Conservation (phyloP, 2,329 filamentous ascomycete genomes). For the Talaromyces sp. region DNA sequence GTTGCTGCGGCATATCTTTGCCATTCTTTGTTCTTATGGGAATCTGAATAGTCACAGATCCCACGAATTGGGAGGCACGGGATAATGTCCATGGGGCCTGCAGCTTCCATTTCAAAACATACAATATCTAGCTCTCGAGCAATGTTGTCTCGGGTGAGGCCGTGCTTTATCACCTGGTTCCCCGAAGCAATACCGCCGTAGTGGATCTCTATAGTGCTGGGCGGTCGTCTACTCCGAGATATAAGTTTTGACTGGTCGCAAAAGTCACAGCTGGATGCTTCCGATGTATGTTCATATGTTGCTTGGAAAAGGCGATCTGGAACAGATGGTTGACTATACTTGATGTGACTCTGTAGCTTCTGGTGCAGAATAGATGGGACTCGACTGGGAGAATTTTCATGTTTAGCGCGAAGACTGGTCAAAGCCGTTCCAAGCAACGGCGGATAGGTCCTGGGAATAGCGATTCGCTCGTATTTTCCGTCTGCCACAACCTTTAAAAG, state of each 20-base stretch:
- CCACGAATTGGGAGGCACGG: conserved; percentile 17
- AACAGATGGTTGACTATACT: background rate
- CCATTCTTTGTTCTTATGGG: conserved; percentile 18
- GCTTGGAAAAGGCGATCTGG: conserved; percentile 5
- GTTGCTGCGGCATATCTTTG: conserved; percentile 18
- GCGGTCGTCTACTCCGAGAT: background rate
- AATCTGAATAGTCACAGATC: conserved; percentile 19
- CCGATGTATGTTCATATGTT: background rate
- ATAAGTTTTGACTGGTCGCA: conserved; percentile 3
- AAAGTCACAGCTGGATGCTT: background rate
- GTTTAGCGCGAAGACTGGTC: background rate
- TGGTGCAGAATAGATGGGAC: conserved; percentile 1
- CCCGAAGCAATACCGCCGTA: conserved; percentile 33
- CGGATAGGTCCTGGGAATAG: background rate
- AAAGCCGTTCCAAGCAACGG: background rate
- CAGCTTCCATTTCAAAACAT: background rate
- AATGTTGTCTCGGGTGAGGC: background rate
- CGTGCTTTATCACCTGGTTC: conserved; percentile 19
- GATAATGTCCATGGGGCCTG: background rate
- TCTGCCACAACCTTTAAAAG: background rate
- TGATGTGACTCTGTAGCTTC: background rate
- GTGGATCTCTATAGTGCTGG: conserved; percentile 21
- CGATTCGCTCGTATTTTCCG: background rate
- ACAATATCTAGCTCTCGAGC: conserved; percentile 1
- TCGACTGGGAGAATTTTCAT: background rate